Evolutionary conservation across 495 filamentous ascomycete genomes (phyloP), one percentile per base, ranked within the genome.

Genomic region (Talaromyces stipitatus): DNA sequence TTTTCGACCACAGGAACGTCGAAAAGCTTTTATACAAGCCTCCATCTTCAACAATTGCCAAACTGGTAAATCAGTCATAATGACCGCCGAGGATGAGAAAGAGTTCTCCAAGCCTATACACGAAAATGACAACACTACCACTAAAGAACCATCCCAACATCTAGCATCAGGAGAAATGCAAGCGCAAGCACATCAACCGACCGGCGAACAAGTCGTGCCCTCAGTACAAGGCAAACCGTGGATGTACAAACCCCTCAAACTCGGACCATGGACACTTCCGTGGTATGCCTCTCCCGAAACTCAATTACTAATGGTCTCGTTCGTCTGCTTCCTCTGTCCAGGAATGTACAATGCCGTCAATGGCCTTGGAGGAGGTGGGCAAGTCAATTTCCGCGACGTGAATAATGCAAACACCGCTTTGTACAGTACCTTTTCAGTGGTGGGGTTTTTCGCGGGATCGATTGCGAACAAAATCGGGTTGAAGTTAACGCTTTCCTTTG

Each of bases 281-380:
- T 91, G 82, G 78, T 91, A 85, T 72, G 88, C 89, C 51, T 90
- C 87, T 24, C 89, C 89, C 3, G 82, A 85, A 61, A 69, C 81
- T 32, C 89, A 92, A 69, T 75, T 92, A 38, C 58, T 88, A 27
- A 75, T 95, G 72, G 86, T 92, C 43, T 82, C 89, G 18, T 80
- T 92, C 60, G 89, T 94, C 54, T 95, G 90, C 71, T 95, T 95
- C 79, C 74, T 95, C 58, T 95, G 90, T 65, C 90, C 90, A 4
- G 90, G 89, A 67, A 89, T 86, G 81, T 92, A 84, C 78, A 95
- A 92, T 68, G 89, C 89, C 20, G 72, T 92, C 30, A 75, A 69
- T 50, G 88, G 88, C 61, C 77, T 94, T 24, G 90, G 90, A 61
- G 90, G 84, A 51, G 87, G 76, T 72, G 90, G 90, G 32, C 83